Conservation (phyloP, 2,329 filamentous ascomycete species). For the Fusarium solani-melongenae region DNA sequence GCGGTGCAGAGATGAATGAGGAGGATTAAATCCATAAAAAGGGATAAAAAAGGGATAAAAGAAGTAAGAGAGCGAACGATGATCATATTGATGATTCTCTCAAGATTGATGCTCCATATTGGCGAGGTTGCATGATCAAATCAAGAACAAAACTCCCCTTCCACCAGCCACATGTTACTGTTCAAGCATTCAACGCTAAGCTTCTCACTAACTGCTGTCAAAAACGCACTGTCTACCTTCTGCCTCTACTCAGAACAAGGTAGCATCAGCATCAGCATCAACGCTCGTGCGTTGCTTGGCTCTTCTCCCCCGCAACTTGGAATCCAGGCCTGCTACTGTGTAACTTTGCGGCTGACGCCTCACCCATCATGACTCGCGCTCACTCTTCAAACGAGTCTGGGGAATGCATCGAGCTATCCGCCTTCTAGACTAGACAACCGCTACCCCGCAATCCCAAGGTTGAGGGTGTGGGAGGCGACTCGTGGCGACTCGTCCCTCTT, state of each 20-base stretch:
- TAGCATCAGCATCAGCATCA: not conserved
- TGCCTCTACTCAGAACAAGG: not conserved
- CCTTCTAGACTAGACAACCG: not conserved
- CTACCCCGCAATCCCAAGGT: not conserved
- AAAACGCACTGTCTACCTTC: not conserved
- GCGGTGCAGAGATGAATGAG: not conserved
- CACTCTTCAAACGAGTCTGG: not conserved
- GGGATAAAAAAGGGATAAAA: not conserved
- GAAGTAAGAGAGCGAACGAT: no score
- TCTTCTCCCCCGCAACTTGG: not conserved
- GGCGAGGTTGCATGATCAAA: not conserved
- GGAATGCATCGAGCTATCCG: not conserved
- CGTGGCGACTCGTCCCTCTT: not conserved
- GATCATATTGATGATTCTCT: not conserved
- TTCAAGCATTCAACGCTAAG: not conserved
- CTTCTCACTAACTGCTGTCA: not conserved
- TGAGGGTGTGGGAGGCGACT: conserved; percentile 1
- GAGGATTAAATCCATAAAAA: not conserved
- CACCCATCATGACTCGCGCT: not conserved
- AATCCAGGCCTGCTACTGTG: not conserved
- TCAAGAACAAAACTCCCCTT: not conserved
- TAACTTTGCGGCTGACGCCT: not conserved
- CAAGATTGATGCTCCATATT: not conserved
- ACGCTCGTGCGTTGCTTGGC: not conserved
- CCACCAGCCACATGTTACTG: not conserved